phyloP scores from a whole-genome alignment of 2,329 filamentous ascomycete genomes.

The Talaromyces sp. region DNA sequence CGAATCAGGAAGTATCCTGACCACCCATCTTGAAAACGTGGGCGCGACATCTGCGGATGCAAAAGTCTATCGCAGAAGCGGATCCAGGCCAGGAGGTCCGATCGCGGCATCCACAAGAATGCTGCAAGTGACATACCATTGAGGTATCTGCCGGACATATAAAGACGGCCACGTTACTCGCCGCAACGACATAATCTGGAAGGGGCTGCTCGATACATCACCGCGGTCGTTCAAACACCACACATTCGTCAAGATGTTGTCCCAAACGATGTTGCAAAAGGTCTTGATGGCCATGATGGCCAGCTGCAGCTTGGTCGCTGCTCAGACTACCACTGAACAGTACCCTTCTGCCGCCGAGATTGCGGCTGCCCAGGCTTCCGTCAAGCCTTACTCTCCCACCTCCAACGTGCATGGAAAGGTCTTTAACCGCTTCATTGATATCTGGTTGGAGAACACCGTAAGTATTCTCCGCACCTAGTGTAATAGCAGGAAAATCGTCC shows the following conservation, averaged over 20 bases:
- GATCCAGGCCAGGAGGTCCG: not conserved
- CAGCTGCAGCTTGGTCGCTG: slow-evolving; percentile 23
- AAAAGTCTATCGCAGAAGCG: not conserved
- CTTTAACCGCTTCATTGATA: slow-evolving; percentile 67
- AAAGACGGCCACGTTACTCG: not conserved
- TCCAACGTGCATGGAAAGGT: slow-evolving; percentile 66
- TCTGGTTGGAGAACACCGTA: slow-evolving; percentile 74
- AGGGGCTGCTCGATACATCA: not conserved
- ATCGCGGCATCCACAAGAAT: not conserved
- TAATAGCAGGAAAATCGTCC: not conserved
- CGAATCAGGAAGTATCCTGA: not conserved
- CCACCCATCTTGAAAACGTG: not conserved
- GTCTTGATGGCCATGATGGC: slow-evolving; percentile 24
- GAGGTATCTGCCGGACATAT: not conserved
- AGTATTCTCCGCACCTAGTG: slow-evolving; percentile 26
- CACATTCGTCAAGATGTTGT: slow-evolving; percentile 19
- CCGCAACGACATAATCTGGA: no score
- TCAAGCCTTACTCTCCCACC: slow-evolving; percentile 59
- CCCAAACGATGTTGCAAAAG: slow-evolving; percentile 21
- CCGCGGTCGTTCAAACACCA: not conserved
- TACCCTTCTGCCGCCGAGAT: slow-evolving; percentile 31
- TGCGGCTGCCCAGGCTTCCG: slow-evolving; percentile 49
- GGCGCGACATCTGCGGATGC: not conserved
- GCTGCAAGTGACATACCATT: not conserved
- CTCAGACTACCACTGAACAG: slow-evolving; percentile 26